Base-by-base conservation (phyloP, 352 stramenopile genomes). In the Pythium coloratum region DNA sequence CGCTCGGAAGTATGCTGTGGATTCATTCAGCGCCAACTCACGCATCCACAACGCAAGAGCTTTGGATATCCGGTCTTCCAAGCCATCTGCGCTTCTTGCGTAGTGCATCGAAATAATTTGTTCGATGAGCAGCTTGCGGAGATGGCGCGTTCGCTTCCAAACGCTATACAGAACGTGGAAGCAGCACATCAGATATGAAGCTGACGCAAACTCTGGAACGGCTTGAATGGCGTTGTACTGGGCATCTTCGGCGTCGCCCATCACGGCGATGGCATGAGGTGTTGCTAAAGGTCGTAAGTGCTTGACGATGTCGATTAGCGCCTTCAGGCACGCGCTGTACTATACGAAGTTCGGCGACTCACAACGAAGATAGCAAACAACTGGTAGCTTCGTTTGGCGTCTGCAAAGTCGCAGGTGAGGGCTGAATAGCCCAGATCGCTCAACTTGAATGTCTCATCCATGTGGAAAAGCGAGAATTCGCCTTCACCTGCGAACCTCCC, bases 201-300 rank as follows among this genome's bases (percentile, higher is more conserved):
- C 54, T 14, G 10, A 8, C 16, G 14, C 42, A 3, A 62, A 50
- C 30, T 68, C 51, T 16, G 24, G 24, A n/a, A 68, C 42, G 2
- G 6, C 3, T 13, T 56, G 36, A 14, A 68, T 51, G 1, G 53
- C 62, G 12, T 49, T 51, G 40, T 30, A 61, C 33, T 68, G 62
- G 0, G 62, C 62, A 14, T 68, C 51, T 34, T 68, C 62, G n/a
- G 51, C 62, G 26, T 68, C 54, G 24, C 62, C 53, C 62, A 62
- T 68, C 3, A 68, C 32, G 30, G 10, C 24, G 4, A 36, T 24
- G 3, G 57, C 12, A 1, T 32, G 42, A 18, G 57, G n/a, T 2
- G 16, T 4, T 5, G 32, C 30, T 3, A 24, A 26, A 24, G 38
- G 18, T 40, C 30, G 8, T 18, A 26, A 14, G 20, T 24, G 20